These are phyloP conservation scores for Candida incommunis DNA, from an alignment of 805 yeast species.

Conservation along the genomic window DNA sequence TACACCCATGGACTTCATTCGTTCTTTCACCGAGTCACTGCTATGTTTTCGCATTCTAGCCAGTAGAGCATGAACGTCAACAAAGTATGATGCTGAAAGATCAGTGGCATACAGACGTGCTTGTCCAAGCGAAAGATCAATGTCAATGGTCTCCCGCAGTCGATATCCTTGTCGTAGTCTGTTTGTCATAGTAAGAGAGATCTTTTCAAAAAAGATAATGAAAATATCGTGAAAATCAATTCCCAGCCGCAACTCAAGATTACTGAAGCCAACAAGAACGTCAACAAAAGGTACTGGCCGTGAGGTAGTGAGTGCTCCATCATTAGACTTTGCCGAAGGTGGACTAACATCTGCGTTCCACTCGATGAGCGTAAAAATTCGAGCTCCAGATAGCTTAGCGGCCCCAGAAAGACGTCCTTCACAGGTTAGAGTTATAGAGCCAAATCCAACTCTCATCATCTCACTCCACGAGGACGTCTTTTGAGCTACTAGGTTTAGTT, in stretches of 20 bases:
- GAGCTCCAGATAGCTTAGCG: neutral
- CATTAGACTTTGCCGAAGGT: neutral
- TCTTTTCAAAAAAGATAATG: neutral
- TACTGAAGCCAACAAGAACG: neutral
- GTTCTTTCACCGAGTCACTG: neutral
- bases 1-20: neutral
- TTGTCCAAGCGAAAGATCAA: neutral
- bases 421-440: neutral
- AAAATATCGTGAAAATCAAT: neutral
- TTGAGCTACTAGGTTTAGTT: neutral
- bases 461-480: neutral
- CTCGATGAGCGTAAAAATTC: neutral
- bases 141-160: neutral
- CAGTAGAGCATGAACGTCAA: neutral
- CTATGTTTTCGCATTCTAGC: neutral
- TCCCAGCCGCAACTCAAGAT: neutral
- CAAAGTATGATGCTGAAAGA: neutral
- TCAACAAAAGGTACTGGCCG: neutral
- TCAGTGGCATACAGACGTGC: neutral
- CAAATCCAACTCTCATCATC: neutral
- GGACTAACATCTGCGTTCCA: neutral
- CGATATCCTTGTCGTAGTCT: neutral
- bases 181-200: neutral
- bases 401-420: neutral
- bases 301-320: neutral